These are phyloP conservation scores for Phytopythium oedochilum DNA, from an alignment of 352 stramenopile genomes.

Conservation along the genomic window DNA sequence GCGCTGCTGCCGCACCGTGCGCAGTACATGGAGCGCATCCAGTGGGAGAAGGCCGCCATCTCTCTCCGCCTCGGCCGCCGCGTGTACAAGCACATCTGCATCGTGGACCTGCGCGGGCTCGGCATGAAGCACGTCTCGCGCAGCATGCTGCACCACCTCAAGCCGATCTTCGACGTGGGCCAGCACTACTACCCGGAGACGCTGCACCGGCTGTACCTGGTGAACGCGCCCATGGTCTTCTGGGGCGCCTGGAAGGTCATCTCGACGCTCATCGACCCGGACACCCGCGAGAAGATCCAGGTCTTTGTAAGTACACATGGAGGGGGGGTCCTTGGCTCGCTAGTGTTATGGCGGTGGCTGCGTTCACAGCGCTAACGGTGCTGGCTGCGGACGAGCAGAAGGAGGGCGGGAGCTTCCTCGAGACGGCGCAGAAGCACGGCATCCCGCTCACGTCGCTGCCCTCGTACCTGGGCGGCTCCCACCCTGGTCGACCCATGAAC, in stretches of 20 bases:
- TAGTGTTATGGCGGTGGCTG: no score
- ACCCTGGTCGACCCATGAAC: conserved; percentile 54
- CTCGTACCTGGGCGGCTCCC: conserved; percentile 48
- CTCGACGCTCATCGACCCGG: conserved; percentile 54
- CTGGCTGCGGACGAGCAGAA: conserved; percentile 25
- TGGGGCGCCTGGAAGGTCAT: conserved; percentile 83
- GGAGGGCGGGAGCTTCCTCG: conserved; percentile 49
- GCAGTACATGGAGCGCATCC: conserved; percentile 78
- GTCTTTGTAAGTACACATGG: conserved; percentile 47
- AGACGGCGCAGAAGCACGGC: conserved; percentile 52
- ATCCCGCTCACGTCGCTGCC: conserved; percentile 58
- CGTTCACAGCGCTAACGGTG: background rate
- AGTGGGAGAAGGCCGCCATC: conserved; percentile 73
- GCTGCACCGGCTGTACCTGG: conserved; percentile 68
- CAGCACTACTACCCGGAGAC: conserved; percentile 82
- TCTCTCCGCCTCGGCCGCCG: conserved; percentile 50
- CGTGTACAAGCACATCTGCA: conserved; percentile 83
- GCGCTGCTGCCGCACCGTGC: conserved; percentile 55
- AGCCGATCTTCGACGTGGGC: conserved; percentile 76
- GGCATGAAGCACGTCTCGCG: conserved; percentile 61
- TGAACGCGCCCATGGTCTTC: conserved; percentile 83
- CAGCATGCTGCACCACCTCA: conserved; percentile 54
- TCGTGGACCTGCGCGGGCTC: conserved; percentile 72
- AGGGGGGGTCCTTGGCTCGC: background rate
- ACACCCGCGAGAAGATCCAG: conserved; percentile 82